Percentiles rank a stretch among this genome's conserved stretches.
phyloP scores from a whole-genome alignment of 1,284 basidiomycete genomes.

The Stygiomarasmius scandens region DNA sequence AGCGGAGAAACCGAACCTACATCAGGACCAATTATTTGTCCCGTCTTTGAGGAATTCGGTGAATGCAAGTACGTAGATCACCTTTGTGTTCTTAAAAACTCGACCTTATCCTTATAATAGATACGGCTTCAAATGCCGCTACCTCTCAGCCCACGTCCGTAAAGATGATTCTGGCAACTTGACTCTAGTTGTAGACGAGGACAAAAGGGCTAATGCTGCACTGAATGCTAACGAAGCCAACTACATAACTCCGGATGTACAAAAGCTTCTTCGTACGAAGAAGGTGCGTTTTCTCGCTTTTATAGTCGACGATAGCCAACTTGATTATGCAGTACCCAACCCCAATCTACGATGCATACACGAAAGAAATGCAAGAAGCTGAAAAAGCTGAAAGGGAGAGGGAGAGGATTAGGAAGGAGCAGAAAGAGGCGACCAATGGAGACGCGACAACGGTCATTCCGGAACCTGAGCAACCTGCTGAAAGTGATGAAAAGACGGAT shows the following conservation, averaged over 20 bases:
- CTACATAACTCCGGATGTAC: slow-evolving; percentile 58
- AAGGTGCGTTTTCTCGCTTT: slow-evolving; percentile 50
- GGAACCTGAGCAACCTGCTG: slow-evolving; percentile 34
- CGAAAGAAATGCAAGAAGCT: slow-evolving; percentile 55
- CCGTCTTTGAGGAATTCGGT: slow-evolving; percentile 74
- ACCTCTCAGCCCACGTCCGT: slow-evolving; percentile 77
- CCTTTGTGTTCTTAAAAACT: too few relatives aligned
- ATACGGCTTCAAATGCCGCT: slow-evolving; percentile 90
- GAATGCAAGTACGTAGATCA: slow-evolving; percentile 66
- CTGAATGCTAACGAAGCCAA: slow-evolving; percentile 74
- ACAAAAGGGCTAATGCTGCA: slow-evolving; percentile 55
- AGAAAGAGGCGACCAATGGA: slow-evolving; percentile 27
- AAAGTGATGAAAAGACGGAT: slow-evolving; percentile 9
- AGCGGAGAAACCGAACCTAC: slow-evolving; percentile 46
- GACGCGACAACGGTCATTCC: slow-evolving; percentile 26
- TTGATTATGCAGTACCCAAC: slow-evolving; percentile 56
- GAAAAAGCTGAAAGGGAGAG: slow-evolving; percentile 36
- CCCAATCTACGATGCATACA: slow-evolving; percentile 71
- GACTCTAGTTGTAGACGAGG: slow-evolving; percentile 38
- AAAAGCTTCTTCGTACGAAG: slow-evolving; percentile 64
- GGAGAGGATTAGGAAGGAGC: slow-evolving; percentile 27
- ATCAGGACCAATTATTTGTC: slow-evolving; percentile 62
- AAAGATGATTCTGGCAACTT: slow-evolving; percentile 8
- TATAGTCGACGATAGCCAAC: slow-evolving; percentile 5
- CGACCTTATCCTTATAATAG: too few relatives aligned